Percentiles rank a stretch among this genome's conserved stretches.
Evolutionary conservation across 1,284 basidiomycete genomes (phyloP).

Genomic region (Chalciporus sp.): DNA sequence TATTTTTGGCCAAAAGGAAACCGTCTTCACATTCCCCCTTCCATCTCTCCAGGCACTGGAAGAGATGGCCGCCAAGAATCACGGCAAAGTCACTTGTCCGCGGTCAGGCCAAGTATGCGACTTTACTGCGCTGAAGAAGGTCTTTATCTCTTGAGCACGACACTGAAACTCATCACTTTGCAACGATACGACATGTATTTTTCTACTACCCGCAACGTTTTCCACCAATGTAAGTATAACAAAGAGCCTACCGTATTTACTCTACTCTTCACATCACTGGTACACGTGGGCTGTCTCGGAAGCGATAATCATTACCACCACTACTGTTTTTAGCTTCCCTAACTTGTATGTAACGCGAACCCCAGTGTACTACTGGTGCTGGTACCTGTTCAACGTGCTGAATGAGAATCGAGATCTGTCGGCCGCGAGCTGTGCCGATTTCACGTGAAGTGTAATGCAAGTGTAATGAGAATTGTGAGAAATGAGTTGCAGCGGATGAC

Average conservation of each 20-base stretch:
- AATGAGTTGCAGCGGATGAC: background rate
- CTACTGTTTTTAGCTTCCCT: conserved; percentile 12
- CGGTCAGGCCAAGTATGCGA: conserved; percentile 68
- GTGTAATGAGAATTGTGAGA: background rate
- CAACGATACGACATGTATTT: conserved; percentile 1
- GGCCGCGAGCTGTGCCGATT: conserved; percentile 6
- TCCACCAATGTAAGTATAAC: background rate
- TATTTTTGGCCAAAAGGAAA: background rate
- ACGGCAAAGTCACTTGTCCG: conserved; percentile 81
- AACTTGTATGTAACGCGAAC: conserved; percentile 24
- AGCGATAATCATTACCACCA: conserved; percentile 24
- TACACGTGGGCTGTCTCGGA: conserved; percentile 26
- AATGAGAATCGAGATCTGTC: conserved; percentile 32
- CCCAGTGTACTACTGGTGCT: conserved; percentile 8
- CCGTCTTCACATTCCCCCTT: conserved; percentile 11
- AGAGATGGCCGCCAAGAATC: conserved; percentile 80
- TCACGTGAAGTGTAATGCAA: conserved; percentile 13
- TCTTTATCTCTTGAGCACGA: conserved; percentile 71
- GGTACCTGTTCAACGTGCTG: conserved; percentile 27
- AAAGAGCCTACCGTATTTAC: background rate
- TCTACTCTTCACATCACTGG: conserved; percentile 1
- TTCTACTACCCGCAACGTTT: background rate
- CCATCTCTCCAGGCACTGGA: conserved; percentile 63
- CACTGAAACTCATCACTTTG: background rate
- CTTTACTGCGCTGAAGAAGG: conserved; percentile 76